phyloP scores from a whole-genome alignment of 371 early-diverging fungal genomes.

The Lichtheimia ramosa region DNA sequence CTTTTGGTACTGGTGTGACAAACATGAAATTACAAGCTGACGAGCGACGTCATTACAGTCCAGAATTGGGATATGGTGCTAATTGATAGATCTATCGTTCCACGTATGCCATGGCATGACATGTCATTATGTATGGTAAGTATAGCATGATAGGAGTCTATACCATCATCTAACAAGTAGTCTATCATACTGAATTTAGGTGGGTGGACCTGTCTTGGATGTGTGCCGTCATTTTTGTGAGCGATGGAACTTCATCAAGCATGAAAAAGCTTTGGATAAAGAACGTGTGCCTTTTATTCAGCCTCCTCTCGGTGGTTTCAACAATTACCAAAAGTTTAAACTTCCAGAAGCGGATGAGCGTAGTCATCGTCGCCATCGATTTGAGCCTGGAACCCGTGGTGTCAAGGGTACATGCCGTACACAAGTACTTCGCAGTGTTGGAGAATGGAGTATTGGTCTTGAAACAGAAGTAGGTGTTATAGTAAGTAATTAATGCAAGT shows the following conservation, averaged over 20 bases:
- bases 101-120: conserved; percentile 98
- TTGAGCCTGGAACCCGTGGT: conserved; percentile 34
- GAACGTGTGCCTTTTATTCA: conserved; percentile 38
- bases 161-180: not conserved
- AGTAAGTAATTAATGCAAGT: not conserved
- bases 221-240: conserved; percentile 89
- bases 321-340: conserved; percentile 21
- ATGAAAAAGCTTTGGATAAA: conserved; percentile 39
- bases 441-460: conserved; percentile 69
- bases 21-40: conserved; percentile 12
- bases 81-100: conserved; percentile 63
- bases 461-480: conserved; percentile 43
- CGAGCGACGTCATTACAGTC: conserved; percentile 56
- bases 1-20: not conserved
- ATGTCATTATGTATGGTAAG: conserved; percentile 72
- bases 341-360: conserved; percentile 24
- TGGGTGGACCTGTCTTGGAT: conserved; percentile 81
- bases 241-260: conserved; percentile 91
- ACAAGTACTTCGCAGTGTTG: conserved; percentile 71
- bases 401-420: conserved; percentile 56
- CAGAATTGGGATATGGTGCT: conserved; percentile 60
- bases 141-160: conserved; percentile 13
- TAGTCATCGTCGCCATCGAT: conserved; percentile 20
- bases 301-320: conserved; percentile 51
- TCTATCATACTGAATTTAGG: conserved; percentile 21